Base-by-base conservation (phyloP, 2,329 filamentous ascomycete species). In the Acarospora socialis region DNA sequence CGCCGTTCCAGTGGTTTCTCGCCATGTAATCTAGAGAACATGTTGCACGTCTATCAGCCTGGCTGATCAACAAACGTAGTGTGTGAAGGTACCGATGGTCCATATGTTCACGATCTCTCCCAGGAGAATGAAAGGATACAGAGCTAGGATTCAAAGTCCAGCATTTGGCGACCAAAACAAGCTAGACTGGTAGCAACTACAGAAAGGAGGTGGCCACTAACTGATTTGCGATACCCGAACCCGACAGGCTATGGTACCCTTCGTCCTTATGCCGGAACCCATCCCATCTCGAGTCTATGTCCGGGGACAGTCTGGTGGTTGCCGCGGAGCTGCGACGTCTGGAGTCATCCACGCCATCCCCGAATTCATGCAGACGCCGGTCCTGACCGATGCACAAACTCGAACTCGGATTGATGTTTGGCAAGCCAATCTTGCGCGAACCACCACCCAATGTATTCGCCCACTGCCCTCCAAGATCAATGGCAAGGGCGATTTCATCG, bases 381-480 rank as follows among this genome's bases (percentile, higher is more conserved):
- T 56, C 29, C 63, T 63, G 43, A 13, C 30, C 28, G 28, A 34
- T 37, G 7, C 59, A 56, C 30, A 68, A 49, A 46, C 64, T 68
- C 26, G 64, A 67, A n/a, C 55, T 52, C 3, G 61, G 55, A 27
- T 57, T 59, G 26, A 67, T 60, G 7, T 61, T 60, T 4, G 63
- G 48, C 9, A 41, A 36, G 20, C 26, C 28, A 12, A 27, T 13
- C 9, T 34, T 40, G 13, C 33, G 35, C 32, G 34, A 33, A 5
- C 14, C 20, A 4, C 33, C 38, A 26, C 14, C 17, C 23, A 25
- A 4, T 30, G 60, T 59, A 52, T 77, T 75, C 40, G 65, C 69
- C 63, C 68, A 73, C 50, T 67, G 59, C 71, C 71, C 77, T 38
- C 66, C 72, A 34, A 66, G 61, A 52, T 78, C 74, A 44, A 67